Conservation (phyloP, 169 alveolate genomes). For the Nephromyces sp. region DNA sequence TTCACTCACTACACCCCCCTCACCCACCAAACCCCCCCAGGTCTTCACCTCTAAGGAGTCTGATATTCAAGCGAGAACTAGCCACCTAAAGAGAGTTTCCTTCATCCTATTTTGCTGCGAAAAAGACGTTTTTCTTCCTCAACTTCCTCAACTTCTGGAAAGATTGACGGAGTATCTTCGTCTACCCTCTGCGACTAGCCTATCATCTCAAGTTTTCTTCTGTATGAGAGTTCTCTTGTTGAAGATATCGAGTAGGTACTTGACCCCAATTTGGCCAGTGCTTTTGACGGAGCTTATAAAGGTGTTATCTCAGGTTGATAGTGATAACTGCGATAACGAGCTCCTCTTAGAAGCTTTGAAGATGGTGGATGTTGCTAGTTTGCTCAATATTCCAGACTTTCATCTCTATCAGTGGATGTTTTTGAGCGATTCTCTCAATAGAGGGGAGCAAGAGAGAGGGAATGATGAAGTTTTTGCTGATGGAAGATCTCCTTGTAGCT, state of each 20-base stretch:
- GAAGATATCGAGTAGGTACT: constrained; percentile 26
- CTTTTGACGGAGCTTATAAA: constrained; percentile 43
- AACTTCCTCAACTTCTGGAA: constrained; percentile 49
- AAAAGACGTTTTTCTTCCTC: constrained; percentile 42
- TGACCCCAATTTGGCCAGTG: constrained; percentile 53
- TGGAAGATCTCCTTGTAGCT: too few relatives aligned
- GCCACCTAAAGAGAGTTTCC: constrained; percentile 41
- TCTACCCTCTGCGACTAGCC: background rate
- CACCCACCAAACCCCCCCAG: constrained; percentile 6
- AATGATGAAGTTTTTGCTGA: too few relatives aligned
- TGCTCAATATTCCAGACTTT: constrained; percentile 46
- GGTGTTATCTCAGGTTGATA: constrained; percentile 31
- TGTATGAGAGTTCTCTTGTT: constrained; percentile 42
- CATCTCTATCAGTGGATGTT: constrained; percentile 52
- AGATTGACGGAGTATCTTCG: constrained; percentile 42
- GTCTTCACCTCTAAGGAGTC: constrained; percentile 40
- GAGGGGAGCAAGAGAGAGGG: too few relatives aligned
- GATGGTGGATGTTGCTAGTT: constrained; percentile 46
- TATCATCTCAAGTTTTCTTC: constrained; percentile 34
- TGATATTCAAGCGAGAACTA: constrained; percentile 23
- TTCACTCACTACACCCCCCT: background rate
- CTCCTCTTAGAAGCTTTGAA: constrained; percentile 37
- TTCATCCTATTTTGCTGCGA: constrained; percentile 55
- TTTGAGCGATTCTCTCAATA: constrained; percentile 16
- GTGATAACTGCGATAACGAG: background rate